Conservation (phyloP, 371 early-diverging fungal genomes). For the Syncephalastrum sp. region DNA sequence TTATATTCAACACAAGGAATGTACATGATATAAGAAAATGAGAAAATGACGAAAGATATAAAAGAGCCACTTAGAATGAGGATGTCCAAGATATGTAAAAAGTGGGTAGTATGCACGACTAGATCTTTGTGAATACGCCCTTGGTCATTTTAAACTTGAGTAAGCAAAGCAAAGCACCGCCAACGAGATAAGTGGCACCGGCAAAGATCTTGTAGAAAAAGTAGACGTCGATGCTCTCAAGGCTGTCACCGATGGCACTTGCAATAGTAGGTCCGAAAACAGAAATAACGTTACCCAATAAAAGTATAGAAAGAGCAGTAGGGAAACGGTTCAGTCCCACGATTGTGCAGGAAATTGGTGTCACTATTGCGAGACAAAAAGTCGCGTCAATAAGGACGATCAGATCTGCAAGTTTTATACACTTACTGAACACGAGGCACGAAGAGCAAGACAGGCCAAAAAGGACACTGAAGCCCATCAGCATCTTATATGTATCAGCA, state of each 20-base stretch:
- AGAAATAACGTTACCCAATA: slow-evolving; percentile 27
- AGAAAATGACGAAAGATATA: too few species aligned
- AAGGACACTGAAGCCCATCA: slow-evolving; percentile 21
- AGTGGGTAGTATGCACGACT: not conserved
- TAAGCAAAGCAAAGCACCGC: slow-evolving; percentile 20
- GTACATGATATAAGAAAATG: too few species aligned
- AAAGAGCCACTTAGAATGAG: too few species aligned
- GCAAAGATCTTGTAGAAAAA: slow-evolving; percentile 35
- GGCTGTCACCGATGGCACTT: slow-evolving; percentile 22
- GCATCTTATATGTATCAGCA: slow-evolving; percentile 17
- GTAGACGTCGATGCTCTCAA: slow-evolving; percentile 9
- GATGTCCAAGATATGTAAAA: too few species aligned
- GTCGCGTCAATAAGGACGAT: slow-evolving; percentile 87
- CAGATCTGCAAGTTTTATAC: too few species aligned
- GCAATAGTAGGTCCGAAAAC: slow-evolving; percentile 39
- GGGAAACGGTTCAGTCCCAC: slow-evolving; percentile 38
- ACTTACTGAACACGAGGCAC: too few species aligned
- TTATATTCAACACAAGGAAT: too few species aligned
- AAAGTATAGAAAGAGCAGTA: slow-evolving; percentile 30
- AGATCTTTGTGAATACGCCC: slow-evolving; percentile 2
- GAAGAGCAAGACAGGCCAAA: slow-evolving; percentile 12
- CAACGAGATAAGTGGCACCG: slow-evolving; percentile 22
- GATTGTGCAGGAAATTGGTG: slow-evolving; percentile 32
- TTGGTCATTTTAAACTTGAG: slow-evolving; percentile 9
- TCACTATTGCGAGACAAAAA: slow-evolving; percentile 84